A percentile compares a stretch with the other conserved stretches of the same genome.
These are phyloP conservation scores for Iris pallida DNA, from an alignment of 116 monocot genomes.

Conservation along the genomic window DNA sequence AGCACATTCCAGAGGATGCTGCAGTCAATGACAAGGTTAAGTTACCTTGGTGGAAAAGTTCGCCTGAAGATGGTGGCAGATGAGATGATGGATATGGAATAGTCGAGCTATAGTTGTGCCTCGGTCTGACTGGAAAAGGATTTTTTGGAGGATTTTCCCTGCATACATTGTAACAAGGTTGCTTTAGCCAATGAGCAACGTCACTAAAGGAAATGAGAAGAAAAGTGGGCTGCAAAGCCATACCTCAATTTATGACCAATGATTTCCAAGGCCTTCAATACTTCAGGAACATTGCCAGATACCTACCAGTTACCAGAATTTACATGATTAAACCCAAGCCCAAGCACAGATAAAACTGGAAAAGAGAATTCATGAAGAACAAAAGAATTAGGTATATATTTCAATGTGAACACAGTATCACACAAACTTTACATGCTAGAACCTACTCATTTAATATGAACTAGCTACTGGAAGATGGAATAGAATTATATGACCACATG, in stretches of 20 bases:
- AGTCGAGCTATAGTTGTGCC: neutral
- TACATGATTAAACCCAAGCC: neutral
- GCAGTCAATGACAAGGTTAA: neutral
- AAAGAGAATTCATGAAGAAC: too few relatives aligned
- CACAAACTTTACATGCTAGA: too few relatives aligned
- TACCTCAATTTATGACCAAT: constrained; percentile 25
- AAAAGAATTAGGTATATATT: too few relatives aligned
- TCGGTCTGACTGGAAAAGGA: constrained; percentile 14
- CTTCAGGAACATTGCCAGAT: constrained; percentile 17
- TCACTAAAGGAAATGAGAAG: constrained; percentile 1
- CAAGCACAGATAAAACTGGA: neutral
- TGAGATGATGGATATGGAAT: constrained; percentile 5
- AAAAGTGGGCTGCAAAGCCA: neutral
- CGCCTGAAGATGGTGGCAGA: constrained; percentile 17
- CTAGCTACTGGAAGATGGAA: too few relatives aligned
- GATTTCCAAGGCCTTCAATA: constrained; percentile 25
- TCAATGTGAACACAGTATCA: too few relatives aligned
- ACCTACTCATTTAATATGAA: too few relatives aligned
- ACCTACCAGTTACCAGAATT: constrained; percentile 3
- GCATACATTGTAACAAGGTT: neutral
- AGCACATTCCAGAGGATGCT: constrained; percentile 2
- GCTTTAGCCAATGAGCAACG: neutral
- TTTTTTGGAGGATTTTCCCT: constrained; percentile 32
- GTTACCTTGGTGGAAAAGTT: neutral
- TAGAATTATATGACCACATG: too few relatives aligned